Conservation (phyloP, 768 basidiomycete genomes). For the Hygrocybe punicea region DNA sequence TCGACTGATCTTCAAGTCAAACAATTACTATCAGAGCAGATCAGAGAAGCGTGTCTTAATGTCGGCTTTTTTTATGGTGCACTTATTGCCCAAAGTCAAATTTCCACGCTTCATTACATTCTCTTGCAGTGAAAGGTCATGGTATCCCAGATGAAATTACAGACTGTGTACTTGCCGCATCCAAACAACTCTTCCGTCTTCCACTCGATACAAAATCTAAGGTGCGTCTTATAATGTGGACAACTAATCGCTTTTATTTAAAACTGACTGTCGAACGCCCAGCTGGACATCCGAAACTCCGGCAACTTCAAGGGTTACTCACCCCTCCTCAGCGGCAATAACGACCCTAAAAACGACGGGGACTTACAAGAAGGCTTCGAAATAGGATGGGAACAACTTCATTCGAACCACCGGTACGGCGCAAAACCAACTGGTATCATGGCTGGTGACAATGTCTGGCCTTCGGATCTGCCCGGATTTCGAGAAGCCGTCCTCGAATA, state of each 20-base stretch:
- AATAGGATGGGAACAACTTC: constrained; percentile 65
- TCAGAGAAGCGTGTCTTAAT: constrained; percentile 73
- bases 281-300: constrained; percentile 68
- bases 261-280: neutral
- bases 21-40: constrained; percentile 47
- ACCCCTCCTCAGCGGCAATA: constrained; percentile 67
- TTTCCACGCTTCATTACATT: neutral
- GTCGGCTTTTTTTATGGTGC: constrained; percentile 85
- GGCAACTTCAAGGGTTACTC: constrained; percentile 77
- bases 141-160: constrained; percentile 58
- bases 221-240: constrained; percentile 34
- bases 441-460: constrained; percentile 79
- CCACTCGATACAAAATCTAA: constrained; percentile 62
- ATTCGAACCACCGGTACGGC: constrained; percentile 23
- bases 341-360: constrained; percentile 70
- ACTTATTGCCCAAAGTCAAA: constrained; percentile 1
- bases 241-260: neutral
- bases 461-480: constrained; percentile 57
- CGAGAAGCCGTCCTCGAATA: constrained; percentile 56
- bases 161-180: constrained; percentile 40
- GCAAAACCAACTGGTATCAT: constrained; percentile 47
- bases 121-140: constrained; percentile 64
- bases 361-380: constrained; percentile 92
- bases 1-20: constrained; percentile 39
- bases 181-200: constrained; percentile 66